Base-by-base conservation (phyloP, 139 green algal genomes). In the Auxenochlorella protothecoides region DNA sequence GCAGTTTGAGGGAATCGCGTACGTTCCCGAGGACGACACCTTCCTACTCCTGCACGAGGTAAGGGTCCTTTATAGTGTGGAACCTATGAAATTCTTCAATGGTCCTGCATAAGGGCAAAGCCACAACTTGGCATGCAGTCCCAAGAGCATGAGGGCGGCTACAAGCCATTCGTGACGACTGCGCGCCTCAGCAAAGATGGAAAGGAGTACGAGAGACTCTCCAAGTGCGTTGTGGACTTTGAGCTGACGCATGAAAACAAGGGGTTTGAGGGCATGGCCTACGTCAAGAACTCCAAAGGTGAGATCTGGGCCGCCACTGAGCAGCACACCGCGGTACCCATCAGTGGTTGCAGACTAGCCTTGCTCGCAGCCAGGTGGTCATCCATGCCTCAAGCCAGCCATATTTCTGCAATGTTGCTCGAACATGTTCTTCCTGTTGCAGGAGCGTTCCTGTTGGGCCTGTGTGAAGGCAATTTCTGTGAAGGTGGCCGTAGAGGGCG, bases 391-490 rank as follows among this genome's bases (percentile, higher is more conserved):
- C 63, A 68, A 68, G 8, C 27, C 27, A 44, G 27, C 27, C 27
- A 44, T 3, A 13, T 66, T 70, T 68, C 5, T 73, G 70, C 13
- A 55, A 55, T 12, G 14, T 6, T 56, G 14, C 63, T 44, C 27
- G 27, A 44, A 44, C 27, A 44, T 44, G 27, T 44, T 44, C 27
- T 44, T 44, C 27, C 27, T 44, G 27, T 68, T 55, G 66, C 65
- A 69, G 80, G 78, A 3, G 27, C 69, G 52, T 78, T 61, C 4
- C 65, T 85, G 64, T 66, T 85, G 68, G 80, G 79, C 3, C 55
- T 85, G 65, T 85, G 80, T 66, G 80, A 85, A 65, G 80, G 80
- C 55, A 85, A 85, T 72, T 66, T 72, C 60, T 85, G 78, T 56
- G 57, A 65, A 52, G 80, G 80, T 2, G 80, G 80, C 3, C 59